Evolutionary conservation across 495 filamentous ascomycete species (phyloP).

Genomic region (Neurospora cerealis): DNA sequence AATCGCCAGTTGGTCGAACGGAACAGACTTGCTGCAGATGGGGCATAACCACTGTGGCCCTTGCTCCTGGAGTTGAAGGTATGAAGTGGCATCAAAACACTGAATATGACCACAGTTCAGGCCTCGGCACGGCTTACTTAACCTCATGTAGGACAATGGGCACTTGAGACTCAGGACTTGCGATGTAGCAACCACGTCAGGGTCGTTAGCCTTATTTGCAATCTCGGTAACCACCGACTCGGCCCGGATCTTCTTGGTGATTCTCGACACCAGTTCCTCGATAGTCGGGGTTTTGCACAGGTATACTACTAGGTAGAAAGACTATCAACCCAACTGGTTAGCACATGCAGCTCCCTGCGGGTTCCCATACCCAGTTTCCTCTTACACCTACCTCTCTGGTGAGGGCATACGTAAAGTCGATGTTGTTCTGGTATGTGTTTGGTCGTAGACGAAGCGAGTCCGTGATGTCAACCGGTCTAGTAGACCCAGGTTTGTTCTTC

Average conservation of each 20-base stretch:
- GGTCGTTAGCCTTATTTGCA: constrained; percentile 68
- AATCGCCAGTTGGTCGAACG: constrained; percentile 71
- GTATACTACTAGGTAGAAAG: constrained; percentile 63
- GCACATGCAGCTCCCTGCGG: background rate
- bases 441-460: constrained; percentile 55
- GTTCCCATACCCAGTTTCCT: background rate
- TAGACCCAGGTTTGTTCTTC: constrained; percentile 92
- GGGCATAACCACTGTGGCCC: constrained; percentile 92
- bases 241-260: constrained; percentile 69
- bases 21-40: constrained; percentile 74
- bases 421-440: constrained; percentile 57
- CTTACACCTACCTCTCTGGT: constrained; percentile 61
- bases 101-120: constrained; percentile 78
- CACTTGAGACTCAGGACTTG: constrained; percentile 85
- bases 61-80: constrained; percentile 89
- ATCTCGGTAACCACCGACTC: constrained; percentile 76
- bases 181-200: constrained; percentile 80
- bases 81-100: constrained; percentile 92
- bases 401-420: constrained; percentile 84
- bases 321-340: constrained; percentile 36
- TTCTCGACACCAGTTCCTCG: constrained; percentile 56
- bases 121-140: constrained; percentile 71
- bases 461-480: constrained; percentile 85
- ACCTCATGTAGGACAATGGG: constrained; percentile 74
- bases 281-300: constrained; percentile 65